A percentile compares a stretch with the other conserved stretches of the same genome.
These are phyloP conservation scores for Fusarium sp. DNA, from an alignment of 2,329 filamentous ascomycete species.

Conservation along the genomic window DNA sequence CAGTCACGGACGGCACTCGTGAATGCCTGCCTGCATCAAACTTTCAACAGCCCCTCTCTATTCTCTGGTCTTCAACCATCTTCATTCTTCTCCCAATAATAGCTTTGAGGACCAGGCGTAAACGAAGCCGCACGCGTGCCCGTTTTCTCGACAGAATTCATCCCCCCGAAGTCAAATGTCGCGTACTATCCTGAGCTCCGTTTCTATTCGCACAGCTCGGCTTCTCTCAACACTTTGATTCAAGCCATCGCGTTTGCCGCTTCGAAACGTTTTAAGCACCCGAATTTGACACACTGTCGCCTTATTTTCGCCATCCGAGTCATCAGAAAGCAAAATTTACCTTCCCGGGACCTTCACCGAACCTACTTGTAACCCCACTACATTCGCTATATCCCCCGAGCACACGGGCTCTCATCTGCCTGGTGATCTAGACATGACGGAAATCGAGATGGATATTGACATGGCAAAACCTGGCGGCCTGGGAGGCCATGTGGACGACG, in stretches of 20 bases:
- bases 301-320: not conserved
- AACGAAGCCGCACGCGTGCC: constrained; percentile 5
- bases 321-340: not conserved
- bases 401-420: not conserved
- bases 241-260: constrained; percentile 16
- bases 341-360: not conserved
- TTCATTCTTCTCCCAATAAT: not conserved
- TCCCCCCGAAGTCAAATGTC: constrained; percentile 41
- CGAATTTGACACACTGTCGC: not conserved
- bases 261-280: not conserved
- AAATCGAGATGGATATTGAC: constrained; percentile 50
- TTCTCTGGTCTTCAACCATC: constrained; percentile 12
- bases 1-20: constrained; percentile 18
- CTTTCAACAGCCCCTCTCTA: constrained; percentile 16
- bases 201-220: constrained; percentile 21
- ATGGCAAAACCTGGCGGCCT: constrained; percentile 40
- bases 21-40: constrained; percentile 10
- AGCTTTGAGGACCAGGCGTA: not conserved
- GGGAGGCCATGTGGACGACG: constrained; percentile 46
- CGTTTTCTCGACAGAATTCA: not conserved
- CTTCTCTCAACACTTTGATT: constrained; percentile 34
- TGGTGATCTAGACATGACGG: constrained; percentile 38
- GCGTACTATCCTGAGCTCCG: constrained; percentile 32
- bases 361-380: not conserved
- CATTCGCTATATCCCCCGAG: not conserved